phyloP scores from a whole-genome alignment of 208 protist genomes.

The Trypanosoma boissoni region DNA sequence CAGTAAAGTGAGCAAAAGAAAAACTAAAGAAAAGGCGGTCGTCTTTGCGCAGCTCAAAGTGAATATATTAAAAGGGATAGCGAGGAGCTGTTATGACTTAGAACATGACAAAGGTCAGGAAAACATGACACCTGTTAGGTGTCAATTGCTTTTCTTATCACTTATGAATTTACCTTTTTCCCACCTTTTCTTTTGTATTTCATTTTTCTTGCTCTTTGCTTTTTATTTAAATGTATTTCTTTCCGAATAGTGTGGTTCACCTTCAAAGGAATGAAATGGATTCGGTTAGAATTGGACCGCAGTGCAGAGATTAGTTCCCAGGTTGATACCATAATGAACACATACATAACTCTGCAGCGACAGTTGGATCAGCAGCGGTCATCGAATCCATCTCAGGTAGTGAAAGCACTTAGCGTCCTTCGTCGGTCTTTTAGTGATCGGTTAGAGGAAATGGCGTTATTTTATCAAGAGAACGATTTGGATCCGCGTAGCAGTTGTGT shows the following conservation, averaged over 20 bases:
- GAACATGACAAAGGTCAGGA: too few relatives aligned
- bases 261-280: slow-evolving; percentile 18
- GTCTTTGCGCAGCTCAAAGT: too few relatives aligned
- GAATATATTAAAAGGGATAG: too few relatives aligned
- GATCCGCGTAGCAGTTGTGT: slow-evolving; percentile 19
- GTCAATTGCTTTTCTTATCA: background rate
- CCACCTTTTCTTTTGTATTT: slow-evolving; percentile 7
- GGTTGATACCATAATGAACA: slow-evolving; percentile 24
- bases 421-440: slow-evolving; percentile 15
- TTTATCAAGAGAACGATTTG: slow-evolving; percentile 28
- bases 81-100: too few relatives aligned
- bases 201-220: background rate
- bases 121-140: too few relatives aligned
- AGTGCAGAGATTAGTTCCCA: slow-evolving; percentile 13
- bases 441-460: slow-evolving; percentile 16
- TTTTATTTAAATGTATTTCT: background rate
- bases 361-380: slow-evolving; percentile 8
- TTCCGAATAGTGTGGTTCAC: background rate
- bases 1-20: too few relatives aligned
- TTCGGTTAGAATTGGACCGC: slow-evolving; percentile 15
- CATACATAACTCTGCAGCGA: slow-evolving; percentile 17
- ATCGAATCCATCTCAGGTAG: slow-evolving; percentile 14
- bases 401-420: slow-evolving; percentile 12
- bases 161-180: background rate
- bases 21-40: too few relatives aligned